Conservation (phyloP, 2,329 filamentous ascomycete genomes). For the Colletotrichum sp. region DNA sequence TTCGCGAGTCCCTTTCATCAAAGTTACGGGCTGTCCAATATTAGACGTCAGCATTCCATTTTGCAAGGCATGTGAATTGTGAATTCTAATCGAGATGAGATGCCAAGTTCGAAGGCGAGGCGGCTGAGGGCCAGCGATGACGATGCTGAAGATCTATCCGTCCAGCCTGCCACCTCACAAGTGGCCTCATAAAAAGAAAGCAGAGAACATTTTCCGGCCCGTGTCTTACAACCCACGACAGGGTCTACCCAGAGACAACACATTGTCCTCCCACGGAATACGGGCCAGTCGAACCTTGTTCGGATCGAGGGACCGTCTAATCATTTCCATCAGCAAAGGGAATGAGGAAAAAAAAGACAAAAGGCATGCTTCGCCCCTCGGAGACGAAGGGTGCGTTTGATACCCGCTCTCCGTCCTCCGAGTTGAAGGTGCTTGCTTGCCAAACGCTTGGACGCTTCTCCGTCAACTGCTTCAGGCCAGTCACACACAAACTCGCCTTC, state of each 20-base stretch:
- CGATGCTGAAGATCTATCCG: background rate
- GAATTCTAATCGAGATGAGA: background rate
- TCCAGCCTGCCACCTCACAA: background rate
- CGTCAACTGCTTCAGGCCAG: slow-evolving; percentile 2
- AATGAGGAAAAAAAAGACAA: background rate
- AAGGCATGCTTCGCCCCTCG: slow-evolving; percentile 2
- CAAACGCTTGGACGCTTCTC: background rate
- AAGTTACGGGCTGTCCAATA: background rate
- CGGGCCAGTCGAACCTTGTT: slow-evolving; percentile 1
- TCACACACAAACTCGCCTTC: background rate
- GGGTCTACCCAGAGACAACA: background rate
- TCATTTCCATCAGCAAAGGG: background rate
- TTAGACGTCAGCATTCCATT: background rate
- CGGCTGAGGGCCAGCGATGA: background rate
- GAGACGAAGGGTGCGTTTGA: background rate
- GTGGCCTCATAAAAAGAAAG: background rate
- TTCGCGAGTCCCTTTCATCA: background rate
- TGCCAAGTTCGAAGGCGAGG: background rate
- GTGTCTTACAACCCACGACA: background rate
- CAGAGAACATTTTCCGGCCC: background rate
- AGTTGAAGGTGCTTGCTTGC: background rate
- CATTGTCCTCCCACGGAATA: background rate
- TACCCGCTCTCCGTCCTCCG: slow-evolving; percentile 5
- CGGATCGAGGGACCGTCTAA: background rate
- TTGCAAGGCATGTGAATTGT: background rate